These are phyloP conservation scores for Ballota nigra DNA, from an alignment of 257 asterid species.

Conservation along the genomic window DNA sequence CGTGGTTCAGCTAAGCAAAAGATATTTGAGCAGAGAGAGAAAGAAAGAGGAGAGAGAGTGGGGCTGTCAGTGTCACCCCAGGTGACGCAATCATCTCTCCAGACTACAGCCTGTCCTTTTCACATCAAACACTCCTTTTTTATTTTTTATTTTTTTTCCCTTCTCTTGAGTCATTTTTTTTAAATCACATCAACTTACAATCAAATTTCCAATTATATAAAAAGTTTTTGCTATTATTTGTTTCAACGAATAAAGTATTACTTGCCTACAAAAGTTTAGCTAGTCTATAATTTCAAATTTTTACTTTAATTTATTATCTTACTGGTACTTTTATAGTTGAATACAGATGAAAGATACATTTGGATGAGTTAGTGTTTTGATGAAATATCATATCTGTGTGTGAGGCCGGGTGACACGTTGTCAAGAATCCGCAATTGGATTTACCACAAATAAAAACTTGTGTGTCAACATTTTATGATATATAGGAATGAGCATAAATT, in stretches of 20 bases:
- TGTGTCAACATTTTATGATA: no score
- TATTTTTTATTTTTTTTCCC: not conserved
- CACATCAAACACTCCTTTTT: conserved; percentile 9
- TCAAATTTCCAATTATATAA: conserved; percentile 11
- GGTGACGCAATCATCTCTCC: conserved; percentile 39
- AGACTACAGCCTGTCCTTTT: conserved; percentile 37
- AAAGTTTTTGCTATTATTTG: not conserved
- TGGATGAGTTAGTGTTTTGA: not conserved
- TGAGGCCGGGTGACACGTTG: not conserved
- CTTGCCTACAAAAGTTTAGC: not conserved
- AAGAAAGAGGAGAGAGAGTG: not conserved
- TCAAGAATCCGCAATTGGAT: not conserved
- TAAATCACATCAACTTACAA: conserved; percentile 28
- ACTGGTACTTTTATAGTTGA: not conserved
- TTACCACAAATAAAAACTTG: not conserved
- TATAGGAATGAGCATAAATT: no score
- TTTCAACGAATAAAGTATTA: not conserved
- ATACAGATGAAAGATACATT: not conserved
- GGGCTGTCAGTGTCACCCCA: conserved; percentile 32
- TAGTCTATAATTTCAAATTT: not conserved
- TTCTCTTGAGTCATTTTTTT: not conserved
- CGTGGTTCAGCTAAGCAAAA: conserved; percentile 30
- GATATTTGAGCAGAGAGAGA: conserved; percentile 17
- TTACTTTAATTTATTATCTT: not conserved
- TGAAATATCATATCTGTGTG: not conserved